Evolutionary conservation across 331 rosid species (phyloP).

Genomic region (Saraca asoca): DNA sequence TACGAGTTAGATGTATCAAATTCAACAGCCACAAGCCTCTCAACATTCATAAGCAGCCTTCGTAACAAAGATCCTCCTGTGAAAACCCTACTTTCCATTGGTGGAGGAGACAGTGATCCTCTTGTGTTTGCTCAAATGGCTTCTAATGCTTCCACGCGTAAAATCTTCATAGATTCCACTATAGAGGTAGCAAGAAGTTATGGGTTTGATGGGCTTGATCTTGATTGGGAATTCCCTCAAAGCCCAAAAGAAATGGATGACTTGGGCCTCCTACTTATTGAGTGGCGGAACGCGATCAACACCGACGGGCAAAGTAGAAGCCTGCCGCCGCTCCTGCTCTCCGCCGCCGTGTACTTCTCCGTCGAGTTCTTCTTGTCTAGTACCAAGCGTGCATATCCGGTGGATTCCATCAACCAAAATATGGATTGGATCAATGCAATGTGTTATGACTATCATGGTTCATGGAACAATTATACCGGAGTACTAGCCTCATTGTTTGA

Average conservation of each 20-base stretch:
- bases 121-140: slow-evolving; percentile 44
- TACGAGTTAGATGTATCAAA: slow-evolving; percentile 43
- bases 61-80: slow-evolving; percentile 34
- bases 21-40: slow-evolving; percentile 37
- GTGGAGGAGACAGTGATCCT: slow-evolving; percentile 45
- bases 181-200: slow-evolving; percentile 55
- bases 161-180: slow-evolving; percentile 56
- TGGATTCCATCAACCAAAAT: slow-evolving; percentile 37
- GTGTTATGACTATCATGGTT: slow-evolving; percentile 61
- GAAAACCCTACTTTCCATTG: slow-evolving; percentile 59
- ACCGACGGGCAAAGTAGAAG: slow-evolving; percentile 34
- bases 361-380: slow-evolving; percentile 32
- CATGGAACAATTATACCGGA: slow-evolving; percentile 61
- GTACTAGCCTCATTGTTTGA: slow-evolving; percentile 52
- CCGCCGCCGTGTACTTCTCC: slow-evolving; percentile 74
- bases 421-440: slow-evolving; percentile 70
- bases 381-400: slow-evolving; percentile 44
- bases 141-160: slow-evolving; percentile 41
- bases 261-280: slow-evolving; percentile 41
- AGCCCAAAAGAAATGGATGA: slow-evolving; percentile 45
- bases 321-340: slow-evolving; percentile 52
- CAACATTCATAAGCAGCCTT: slow-evolving; percentile 52
- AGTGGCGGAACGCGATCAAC: slow-evolving; percentile 41
- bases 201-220: slow-evolving; percentile 66
- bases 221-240: slow-evolving; percentile 74